Evolutionary conservation across 192 early-diverging fungal species (phyloP), one percentile per base, ranked within the genome.

Genomic region (Gonapodya prolifera): DNA sequence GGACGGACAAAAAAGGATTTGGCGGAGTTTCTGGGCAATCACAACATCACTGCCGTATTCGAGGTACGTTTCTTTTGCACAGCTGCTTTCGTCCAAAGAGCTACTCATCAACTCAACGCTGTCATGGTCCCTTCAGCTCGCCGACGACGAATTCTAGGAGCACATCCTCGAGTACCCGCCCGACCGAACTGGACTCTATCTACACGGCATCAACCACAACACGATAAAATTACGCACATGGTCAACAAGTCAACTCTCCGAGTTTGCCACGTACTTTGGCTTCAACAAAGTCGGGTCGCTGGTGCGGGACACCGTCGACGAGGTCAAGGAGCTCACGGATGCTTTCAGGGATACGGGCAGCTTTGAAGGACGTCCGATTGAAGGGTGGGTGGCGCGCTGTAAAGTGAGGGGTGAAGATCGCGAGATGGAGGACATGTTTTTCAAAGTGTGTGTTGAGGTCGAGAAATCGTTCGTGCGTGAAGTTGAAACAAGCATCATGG

Each of bases 81-180:
- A 17, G 69, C 17, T 34, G 29, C 18, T 28, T 76, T 69, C 32
- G n/a, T n/a, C n/a, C n/a, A n/a, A n/a, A n/a, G n/a, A n/a, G n/a
- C n/a, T n/a, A n/a, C n/a, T n/a, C n/a, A n/a, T n/a, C n/a, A n/a
- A n/a, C n/a, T n/a, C n/a, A n/a, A n/a, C n/a, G n/a, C n/a, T n/a
- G n/a, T n/a, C n/a, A n/a, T n/a, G n/a, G n/a, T n/a, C n/a, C n/a
- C n/a, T 83, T 82, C 84, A 95, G 90, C 86, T 99, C 1, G 94
- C 92, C 36, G 97, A 99, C 81, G 96, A 99, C 79, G 90, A 87
- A 0, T 99, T 99, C 86, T 93, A 99, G 79, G 94, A 99, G 83
- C 96, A 98, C 81, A 87, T 99, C 33, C 79, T 99, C 34, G 91
- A 91, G 76, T 99, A 99, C 77, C 83, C 91, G 0, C 84, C 82